Evolutionary conservation across 306 rosid genomes (phyloP).

Genomic region (Fragaria iinumae): DNA sequence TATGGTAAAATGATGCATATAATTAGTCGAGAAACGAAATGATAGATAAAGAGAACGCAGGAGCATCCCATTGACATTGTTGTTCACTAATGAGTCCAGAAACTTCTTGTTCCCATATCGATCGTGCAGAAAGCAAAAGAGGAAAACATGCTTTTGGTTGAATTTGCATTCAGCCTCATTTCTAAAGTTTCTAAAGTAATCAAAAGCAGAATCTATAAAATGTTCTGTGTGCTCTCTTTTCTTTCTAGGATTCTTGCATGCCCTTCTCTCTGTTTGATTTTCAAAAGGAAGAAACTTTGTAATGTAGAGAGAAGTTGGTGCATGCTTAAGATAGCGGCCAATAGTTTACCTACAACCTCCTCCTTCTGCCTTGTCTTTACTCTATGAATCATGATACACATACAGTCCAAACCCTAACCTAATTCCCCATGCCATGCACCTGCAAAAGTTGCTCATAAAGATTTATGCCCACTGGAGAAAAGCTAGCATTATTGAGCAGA

Average conservation of each 20-base stretch:
- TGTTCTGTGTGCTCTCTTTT: conserved; percentile 1
- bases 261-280: background rate
- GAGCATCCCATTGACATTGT: background rate
- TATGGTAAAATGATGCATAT: background rate
- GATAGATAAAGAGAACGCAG: no score
- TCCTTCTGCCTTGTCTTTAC: conserved; percentile 5
- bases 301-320: background rate
- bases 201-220: background rate
- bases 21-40: no score
- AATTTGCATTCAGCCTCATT: conserved; percentile 6
- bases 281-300: conserved; percentile 1
- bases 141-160: background rate
- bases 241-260: conserved; percentile 12
- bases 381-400: background rate
- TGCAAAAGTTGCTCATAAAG: background rate
- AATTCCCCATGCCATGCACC: background rate
- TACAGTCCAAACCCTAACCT: conserved; percentile 5
- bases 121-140: conserved; percentile 4
- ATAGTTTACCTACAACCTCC: conserved; percentile 4
- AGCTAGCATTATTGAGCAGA: background rate
- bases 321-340: background rate
- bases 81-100: background rate
- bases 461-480: background rate
- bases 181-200: conserved; percentile 5
- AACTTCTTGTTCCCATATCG: conserved; percentile 1